These are phyloP conservation scores for Cryptococcus sp. DNA, from an alignment of 1,284 basidiomycete species.

Conservation along the genomic window DNA sequence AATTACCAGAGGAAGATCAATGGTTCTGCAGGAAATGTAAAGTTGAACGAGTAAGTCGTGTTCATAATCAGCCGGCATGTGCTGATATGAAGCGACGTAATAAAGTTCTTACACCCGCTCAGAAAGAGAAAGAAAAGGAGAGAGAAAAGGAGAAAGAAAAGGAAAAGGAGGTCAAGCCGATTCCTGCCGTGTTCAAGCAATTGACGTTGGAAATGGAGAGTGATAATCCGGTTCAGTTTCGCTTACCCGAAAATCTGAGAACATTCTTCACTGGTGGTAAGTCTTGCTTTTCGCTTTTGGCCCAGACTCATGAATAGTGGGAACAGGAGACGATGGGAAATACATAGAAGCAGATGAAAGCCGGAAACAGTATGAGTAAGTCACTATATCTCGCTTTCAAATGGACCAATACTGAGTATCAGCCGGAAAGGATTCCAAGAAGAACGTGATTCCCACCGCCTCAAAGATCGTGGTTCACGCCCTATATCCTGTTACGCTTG, in stretches of 20 bases:
- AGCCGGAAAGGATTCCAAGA: constrained; percentile 86
- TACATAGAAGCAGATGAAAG: constrained; percentile 75
- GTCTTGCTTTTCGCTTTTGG: constrained; percentile 5
- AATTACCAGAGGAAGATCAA: constrained; percentile 75
- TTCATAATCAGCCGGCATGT: too few relatives aligned
- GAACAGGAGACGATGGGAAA: constrained; percentile 64
- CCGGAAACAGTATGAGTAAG: constrained; percentile 65
- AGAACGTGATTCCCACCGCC: constrained; percentile 81
- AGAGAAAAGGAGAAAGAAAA: too few relatives aligned
- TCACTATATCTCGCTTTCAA: constrained; percentile 4
- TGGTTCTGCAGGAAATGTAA: constrained; percentile 73
- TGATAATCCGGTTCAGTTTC: constrained; percentile 63
- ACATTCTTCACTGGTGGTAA: constrained; percentile 67
- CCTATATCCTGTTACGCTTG: constrained; percentile 86
- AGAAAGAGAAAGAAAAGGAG: too few relatives aligned
- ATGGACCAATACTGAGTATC: constrained; percentile 3
- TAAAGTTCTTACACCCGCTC: too few relatives aligned
- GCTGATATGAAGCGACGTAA: too few relatives aligned
- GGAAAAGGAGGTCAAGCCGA: constrained; percentile 19
- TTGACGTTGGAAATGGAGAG: constrained; percentile 34
- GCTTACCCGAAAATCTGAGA: constrained; percentile 79
- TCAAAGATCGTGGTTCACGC: constrained; percentile 77
- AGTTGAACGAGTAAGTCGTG: constrained; percentile 31
- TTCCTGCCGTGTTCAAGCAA: constrained; percentile 30
- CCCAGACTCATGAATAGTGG: constrained; percentile 53